Evolutionary conservation across 1,284 basidiomycete genomes (phyloP).

Genomic region (Cerioporus squamosus): DNA sequence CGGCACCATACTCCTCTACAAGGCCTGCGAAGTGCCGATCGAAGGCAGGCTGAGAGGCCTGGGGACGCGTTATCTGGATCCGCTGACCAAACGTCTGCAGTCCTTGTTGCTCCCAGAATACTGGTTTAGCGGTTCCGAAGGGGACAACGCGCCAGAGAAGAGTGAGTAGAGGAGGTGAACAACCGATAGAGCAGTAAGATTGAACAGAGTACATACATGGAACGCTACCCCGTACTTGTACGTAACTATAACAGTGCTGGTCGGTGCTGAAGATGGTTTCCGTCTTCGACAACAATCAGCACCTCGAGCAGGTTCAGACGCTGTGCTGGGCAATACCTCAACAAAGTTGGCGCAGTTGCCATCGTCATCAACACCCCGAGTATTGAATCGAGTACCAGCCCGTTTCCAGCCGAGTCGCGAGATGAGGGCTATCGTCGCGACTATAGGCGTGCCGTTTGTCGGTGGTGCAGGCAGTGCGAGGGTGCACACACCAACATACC

Average conservation of each 20-base stretch:
- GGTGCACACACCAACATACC: conserved; percentile 79
- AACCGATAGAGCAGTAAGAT: conserved; percentile 9
- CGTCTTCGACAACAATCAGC: conserved; percentile 55
- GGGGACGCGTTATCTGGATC: conserved; percentile 93
- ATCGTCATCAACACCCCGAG: conserved; percentile 96
- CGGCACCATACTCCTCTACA: conserved; percentile 79
- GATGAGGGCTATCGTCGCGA: conserved; percentile 79
- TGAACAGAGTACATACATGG: conserved; percentile 65
- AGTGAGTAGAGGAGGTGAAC: conserved; percentile 1
- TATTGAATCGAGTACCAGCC: conserved; percentile 97
- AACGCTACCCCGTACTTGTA: conserved; percentile 93
- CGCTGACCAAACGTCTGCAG: conserved; percentile 88
- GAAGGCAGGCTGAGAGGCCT: conserved; percentile 95
- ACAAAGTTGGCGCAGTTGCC: conserved; percentile 98
- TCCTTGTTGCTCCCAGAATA: conserved; percentile 99
- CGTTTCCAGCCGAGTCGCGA: conserved; percentile 93
- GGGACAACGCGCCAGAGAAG: conserved; percentile 20
- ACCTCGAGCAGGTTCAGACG: conserved; percentile 20
- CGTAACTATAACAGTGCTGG: conserved; percentile 86
- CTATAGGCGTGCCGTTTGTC: conserved; percentile 64
- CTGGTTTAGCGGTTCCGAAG: conserved; percentile 40
- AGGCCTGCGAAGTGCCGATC: conserved; percentile 91
- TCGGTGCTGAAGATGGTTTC: conserved; percentile 90
- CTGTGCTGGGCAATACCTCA: conserved; percentile 57
- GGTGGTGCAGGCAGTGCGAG: conserved; percentile 76